A percentile compares a stretch with the other conserved stretches of the same genome.
Conservation (phyloP, 805 yeast genomes). For the Cyberlindnera subsufficiens region DNA sequence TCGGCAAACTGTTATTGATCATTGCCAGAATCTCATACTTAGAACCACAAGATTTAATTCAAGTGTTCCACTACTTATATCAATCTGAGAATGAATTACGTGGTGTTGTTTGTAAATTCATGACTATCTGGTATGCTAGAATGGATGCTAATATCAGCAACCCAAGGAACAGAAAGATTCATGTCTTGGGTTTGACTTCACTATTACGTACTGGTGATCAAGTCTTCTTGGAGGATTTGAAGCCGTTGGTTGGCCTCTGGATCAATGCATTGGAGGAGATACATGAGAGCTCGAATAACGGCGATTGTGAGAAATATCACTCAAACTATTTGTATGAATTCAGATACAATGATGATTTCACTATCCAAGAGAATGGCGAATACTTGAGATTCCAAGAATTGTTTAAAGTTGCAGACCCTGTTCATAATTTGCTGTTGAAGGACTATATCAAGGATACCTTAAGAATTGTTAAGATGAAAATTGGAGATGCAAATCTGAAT, state of each 20-base stretch:
- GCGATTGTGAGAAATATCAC: conserved; percentile 53
- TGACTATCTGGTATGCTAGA: conserved; percentile 38
- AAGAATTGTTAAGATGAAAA: conserved; percentile 5
- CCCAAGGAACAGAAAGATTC: conserved; percentile 69
- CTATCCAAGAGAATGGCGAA: conserved; percentile 33
- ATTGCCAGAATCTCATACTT: conserved; percentile 31
- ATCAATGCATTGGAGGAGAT: conserved; percentile 65
- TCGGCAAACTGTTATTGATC: conserved; percentile 29
- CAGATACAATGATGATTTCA: conserved; percentile 18
- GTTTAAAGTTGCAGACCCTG: conserved; percentile 39
- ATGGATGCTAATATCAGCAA: conserved; percentile 53
- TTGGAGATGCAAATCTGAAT: conserved; percentile 10
- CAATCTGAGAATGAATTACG: conserved; percentile 22
- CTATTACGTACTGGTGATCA: conserved; percentile 35
- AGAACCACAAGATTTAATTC: conserved; percentile 24
- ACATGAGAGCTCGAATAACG: conserved; percentile 45
- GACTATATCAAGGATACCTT: conserved; percentile 33
- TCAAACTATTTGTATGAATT: conserved; percentile 31
- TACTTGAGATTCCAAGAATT: conserved; percentile 35
- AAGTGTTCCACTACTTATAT: conserved; percentile 24
- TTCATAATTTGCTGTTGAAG: conserved; percentile 46
- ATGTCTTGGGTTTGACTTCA: conserved; percentile 54
- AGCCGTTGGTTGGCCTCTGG: conserved; percentile 36
- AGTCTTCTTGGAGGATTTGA: conserved; percentile 25
- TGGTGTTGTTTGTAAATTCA: conserved; percentile 23